Percentiles rank a stretch among this genome's conserved stretches.
These are phyloP conservation scores for Pichia sp. DNA, from an alignment of 1,139 yeast genomes.

Conservation along the genomic window DNA sequence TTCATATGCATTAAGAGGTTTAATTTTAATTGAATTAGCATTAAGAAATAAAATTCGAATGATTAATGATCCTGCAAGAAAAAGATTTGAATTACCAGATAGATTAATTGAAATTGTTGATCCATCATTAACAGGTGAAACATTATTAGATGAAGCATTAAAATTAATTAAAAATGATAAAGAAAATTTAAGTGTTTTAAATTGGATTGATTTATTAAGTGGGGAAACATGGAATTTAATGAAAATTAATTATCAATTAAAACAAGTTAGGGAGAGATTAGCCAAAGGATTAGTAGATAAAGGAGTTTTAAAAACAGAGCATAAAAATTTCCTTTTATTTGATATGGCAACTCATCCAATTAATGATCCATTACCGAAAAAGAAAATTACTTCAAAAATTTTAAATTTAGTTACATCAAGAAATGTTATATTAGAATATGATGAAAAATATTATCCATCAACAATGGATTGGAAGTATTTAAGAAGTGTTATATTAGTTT, in stretches of 20 bases:
- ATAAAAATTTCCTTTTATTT: slow-evolving; percentile 86
- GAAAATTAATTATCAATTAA: slow-evolving; percentile 90
- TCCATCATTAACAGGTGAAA: slow-evolving; percentile 88
- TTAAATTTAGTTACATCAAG: slow-evolving; percentile 65
- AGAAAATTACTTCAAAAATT: slow-evolving; percentile 70
- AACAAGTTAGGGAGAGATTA: slow-evolving; percentile 93
- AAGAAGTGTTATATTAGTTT: slow-evolving; percentile 75
- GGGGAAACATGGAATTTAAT: slow-evolving; percentile 98
- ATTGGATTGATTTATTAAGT: slow-evolving; percentile 90
- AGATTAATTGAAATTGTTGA: slow-evolving; percentile 84
- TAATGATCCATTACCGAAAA: slow-evolving; percentile 75
- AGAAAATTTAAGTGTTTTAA: slow-evolving; percentile 69
- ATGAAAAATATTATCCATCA: slow-evolving; percentile 54
- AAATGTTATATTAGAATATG: slow-evolving; percentile 48
- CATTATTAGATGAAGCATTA: slow-evolving; percentile 85
- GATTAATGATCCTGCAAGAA: slow-evolving; percentile 90
- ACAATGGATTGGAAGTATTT: slow-evolving; percentile 64
- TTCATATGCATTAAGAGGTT: slow-evolving; percentile 92
- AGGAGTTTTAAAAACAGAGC: slow-evolving; percentile 93
- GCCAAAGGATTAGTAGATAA: slow-evolving; percentile 97
- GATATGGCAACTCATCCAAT: slow-evolving; percentile 99
- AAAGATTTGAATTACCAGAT: slow-evolving; percentile 82
- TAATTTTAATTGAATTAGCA: slow-evolving; percentile 87
- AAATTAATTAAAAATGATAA: slow-evolving; percentile 85
- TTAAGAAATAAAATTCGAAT: slow-evolving; percentile 83